phyloP scores from a whole-genome alignment of 1,284 basidiomycete genomes.

The Malassezia pachydermatis region DNA sequence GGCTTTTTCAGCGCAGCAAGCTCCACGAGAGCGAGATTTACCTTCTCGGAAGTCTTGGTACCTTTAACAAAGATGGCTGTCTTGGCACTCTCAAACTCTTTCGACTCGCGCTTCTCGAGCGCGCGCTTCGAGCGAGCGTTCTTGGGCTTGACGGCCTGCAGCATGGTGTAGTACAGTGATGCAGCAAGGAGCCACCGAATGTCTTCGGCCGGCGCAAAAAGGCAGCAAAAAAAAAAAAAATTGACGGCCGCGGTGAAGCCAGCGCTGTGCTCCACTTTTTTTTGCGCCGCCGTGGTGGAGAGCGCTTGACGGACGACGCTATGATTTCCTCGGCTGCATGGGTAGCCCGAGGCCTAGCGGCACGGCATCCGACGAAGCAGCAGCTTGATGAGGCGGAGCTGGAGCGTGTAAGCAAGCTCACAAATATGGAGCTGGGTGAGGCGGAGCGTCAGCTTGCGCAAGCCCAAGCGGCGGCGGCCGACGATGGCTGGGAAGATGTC shows the following conservation, averaged over 20 bases:
- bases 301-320: too few species aligned
- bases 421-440: conserved; percentile 76
- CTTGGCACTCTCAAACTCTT: conserved; percentile 68
- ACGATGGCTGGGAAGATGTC: conserved; percentile 44
- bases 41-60: conserved; percentile 68
- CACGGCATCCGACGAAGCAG: conserved; percentile 72
- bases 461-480: conserved; percentile 30
- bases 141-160: conserved; percentile 62
- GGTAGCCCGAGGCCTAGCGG: conserved; percentile 72
- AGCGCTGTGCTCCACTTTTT: conserved; percentile 4
- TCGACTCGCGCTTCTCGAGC: conserved; percentile 72
- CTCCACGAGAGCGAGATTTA: conserved; percentile 75
- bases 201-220: conserved; percentile 7
- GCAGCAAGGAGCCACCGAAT: background rate
- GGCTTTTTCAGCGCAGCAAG: conserved; percentile 44
- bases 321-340: conserved; percentile 56
- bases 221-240: conserved; percentile 1
- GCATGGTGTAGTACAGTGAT: conserved; percentile 20
- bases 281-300: too few species aligned
- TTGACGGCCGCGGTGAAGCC: background rate
- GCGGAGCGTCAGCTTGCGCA: conserved; percentile 69
- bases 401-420: conserved; percentile 76
- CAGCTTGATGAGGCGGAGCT: conserved; percentile 82
- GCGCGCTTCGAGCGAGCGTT: conserved; percentile 95
- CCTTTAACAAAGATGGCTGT: conserved; percentile 82